Evolutionary conservation across 2,329 filamentous ascomycete genomes (phyloP).

Genomic region (Madurella mycetomatis): DNA sequence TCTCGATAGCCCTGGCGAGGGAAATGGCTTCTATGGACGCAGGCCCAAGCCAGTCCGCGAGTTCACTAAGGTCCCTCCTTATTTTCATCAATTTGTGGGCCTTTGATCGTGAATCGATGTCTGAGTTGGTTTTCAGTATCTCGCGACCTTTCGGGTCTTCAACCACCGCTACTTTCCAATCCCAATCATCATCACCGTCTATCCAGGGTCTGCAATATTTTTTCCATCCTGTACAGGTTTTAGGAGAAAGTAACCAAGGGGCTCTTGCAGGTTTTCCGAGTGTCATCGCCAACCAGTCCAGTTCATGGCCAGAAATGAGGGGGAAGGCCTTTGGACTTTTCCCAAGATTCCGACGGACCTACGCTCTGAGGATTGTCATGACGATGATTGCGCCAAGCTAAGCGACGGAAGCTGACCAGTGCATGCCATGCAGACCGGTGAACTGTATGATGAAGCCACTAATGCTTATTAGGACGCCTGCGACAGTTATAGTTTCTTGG

Average conservation of each 20-base stretch:
- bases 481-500: background rate
- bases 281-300: conserved; percentile 27
- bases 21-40: conserved; percentile 14
- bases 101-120: background rate
- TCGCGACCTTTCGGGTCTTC: background rate
- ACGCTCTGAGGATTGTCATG: conserved; percentile 27
- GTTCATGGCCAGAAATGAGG: conserved; percentile 20
- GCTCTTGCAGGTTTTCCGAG: background rate
- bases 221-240: background rate
- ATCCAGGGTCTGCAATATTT: background rate
- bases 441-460: conserved; percentile 30
- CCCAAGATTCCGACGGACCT: conserved; percentile 25
- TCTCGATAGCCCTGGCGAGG: conserved; percentile 23
- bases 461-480: conserved; percentile 21
- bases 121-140: background rate
- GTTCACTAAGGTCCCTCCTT: conserved; percentile 20
- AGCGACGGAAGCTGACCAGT: conserved; percentile 27
- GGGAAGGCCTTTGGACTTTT: conserved; percentile 6
- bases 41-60: conserved; percentile 23
- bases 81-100: conserved; percentile 18
- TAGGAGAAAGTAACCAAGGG: background rate
- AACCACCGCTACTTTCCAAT: background rate
- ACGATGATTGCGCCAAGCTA: conserved; percentile 26
- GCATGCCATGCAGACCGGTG: conserved; percentile 26
- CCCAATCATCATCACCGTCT: background rate